Evolutionary conservation across 768 basidiomycete genomes (phyloP), one percentile per base, ranked within the genome.

Genomic region (Pleurotus cornucopiae): DNA sequence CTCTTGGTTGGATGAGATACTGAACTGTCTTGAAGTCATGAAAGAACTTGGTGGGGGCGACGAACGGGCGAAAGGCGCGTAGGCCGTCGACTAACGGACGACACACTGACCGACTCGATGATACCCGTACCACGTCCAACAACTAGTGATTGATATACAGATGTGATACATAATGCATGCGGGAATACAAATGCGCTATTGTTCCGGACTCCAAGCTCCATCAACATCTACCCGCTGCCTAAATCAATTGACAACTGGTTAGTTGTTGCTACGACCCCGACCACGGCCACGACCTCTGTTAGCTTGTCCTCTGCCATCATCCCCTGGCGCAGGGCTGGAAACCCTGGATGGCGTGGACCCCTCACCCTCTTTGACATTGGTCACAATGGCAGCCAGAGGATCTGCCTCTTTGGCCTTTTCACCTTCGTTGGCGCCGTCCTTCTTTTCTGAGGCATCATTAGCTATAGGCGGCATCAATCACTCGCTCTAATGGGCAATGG

Each of bases 291-390:
- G 41, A 16, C 41, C n/a, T 16, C 20, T 44, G 41, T 44, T 44
- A 13, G n/a, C 41, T n/a, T 39, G 34, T 23, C 51, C 51, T 16
- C 51, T 53, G 38, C 51, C 38, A 7, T 53, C 51, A 18, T 53
- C 39, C 21, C 37, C 51, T 11, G 51, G 51, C 13, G 39, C 20
- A 16, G 51, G 51, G 51, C 51, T 53, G 51, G 51, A 39, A 39
- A 53, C 51, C 20, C 51, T 34, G 9, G 51, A 53, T 23, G 51
- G 51, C 14, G 51, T 53, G 34, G 51, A 41, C 7, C 23, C 37
- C 51, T 53, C 51, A 39, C 37, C 51, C 20, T 39, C 41, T 12
- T 37, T 21, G 23, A 53, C 21, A 11, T 34, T 34, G 30, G 30
- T 34, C 30, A 9, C 11, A 34, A 34, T 34, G 30, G 30, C 9